These are phyloP conservation scores for Parasarocladium wereldwijsianum DNA, from an alignment of 2,329 filamentous ascomycete species.

Conservation along the genomic window DNA sequence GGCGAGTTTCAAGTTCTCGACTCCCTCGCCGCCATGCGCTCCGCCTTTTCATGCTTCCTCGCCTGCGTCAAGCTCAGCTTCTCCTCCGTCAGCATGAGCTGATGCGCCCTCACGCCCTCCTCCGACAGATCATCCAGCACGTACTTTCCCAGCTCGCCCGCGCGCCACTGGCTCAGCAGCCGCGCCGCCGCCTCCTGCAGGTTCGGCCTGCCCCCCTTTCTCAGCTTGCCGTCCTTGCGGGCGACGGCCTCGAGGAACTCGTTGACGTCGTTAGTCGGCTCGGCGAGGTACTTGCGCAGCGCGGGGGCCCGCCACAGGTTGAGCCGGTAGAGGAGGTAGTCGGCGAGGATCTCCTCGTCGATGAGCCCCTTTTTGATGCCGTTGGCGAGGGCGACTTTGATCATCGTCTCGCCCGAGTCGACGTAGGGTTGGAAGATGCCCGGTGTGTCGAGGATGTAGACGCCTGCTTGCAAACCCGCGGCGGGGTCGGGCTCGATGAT, in stretches of 20 bases:
- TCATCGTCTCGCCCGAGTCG: constrained; percentile 70
- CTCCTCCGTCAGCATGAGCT: constrained; percentile 29
- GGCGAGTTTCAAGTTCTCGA: too few species aligned
- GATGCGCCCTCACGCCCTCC: constrained; percentile 36
- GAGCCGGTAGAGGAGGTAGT: constrained; percentile 78
- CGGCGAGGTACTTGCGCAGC: constrained; percentile 43
- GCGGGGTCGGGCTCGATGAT: constrained; percentile 36
- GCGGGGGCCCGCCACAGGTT: constrained; percentile 50
- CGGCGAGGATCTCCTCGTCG: constrained; percentile 60
- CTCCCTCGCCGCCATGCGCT: constrained; percentile 27
- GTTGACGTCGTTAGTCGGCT: constrained; percentile 73
- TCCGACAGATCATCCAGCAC: constrained; percentile 62
- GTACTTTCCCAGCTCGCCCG: constrained; percentile 61
- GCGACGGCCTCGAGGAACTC: constrained; percentile 60
- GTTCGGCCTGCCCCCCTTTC: constrained; percentile 57
- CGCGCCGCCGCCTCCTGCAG: constrained; percentile 61
- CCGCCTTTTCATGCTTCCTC: constrained; percentile 49
- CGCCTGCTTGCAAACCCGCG: constrained; percentile 37
- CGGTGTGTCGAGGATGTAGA: constrained; percentile 83
- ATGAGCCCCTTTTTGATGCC: constrained; percentile 85
- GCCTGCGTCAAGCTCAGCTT: constrained; percentile 53
- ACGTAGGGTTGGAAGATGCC: constrained; percentile 94
- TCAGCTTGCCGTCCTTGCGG: constrained; percentile 58
- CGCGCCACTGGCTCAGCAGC: constrained; percentile 70
- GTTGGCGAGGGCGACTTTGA: constrained; percentile 85